A percentile compares a stretch with the other conserved stretches of the same genome.
Conservation (phyloP, 345 rosid genomes). For the Citrus trifoliata region DNA sequence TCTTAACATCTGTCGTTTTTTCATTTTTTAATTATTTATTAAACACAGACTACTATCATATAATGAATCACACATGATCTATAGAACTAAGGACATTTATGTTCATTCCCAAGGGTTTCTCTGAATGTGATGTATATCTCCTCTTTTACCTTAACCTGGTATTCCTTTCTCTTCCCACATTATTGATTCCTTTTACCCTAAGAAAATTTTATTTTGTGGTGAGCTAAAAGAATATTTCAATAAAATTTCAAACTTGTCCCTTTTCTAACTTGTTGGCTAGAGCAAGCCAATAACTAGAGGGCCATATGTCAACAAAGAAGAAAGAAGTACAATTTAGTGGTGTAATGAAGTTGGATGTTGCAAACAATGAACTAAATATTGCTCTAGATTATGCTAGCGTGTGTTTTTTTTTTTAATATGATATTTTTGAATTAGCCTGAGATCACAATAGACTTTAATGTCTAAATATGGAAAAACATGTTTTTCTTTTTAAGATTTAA, state of each 20-base stretch:
- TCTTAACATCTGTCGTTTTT: background rate
- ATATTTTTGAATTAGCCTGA: background rate
- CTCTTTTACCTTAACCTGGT: background rate
- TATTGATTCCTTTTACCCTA: background rate
- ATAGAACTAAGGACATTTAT: background rate
- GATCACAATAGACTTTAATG: background rate
- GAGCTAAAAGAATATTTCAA: background rate
- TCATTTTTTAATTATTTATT: background rate
- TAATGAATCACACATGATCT: background rate
- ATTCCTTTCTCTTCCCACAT: background rate
- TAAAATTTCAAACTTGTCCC: background rate
- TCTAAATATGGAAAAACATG: too few relatives aligned
- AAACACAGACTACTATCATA: background rate
- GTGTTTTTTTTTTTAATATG: background rate
- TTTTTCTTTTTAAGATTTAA: background rate
- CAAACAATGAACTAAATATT: background rate
- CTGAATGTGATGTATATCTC: background rate
- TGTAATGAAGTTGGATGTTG: background rate
- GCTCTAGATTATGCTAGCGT: background rate
- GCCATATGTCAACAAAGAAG: background rate
- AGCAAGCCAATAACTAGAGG: too few relatives aligned
- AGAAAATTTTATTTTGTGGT: background rate
- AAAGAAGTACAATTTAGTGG: background rate
- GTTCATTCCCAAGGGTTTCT: background rate
- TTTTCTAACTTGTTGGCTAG: too few relatives aligned